Evolutionary conservation across 2,329 filamentous ascomycete species (phyloP).

Genomic region (Microsporum canis): DNA sequence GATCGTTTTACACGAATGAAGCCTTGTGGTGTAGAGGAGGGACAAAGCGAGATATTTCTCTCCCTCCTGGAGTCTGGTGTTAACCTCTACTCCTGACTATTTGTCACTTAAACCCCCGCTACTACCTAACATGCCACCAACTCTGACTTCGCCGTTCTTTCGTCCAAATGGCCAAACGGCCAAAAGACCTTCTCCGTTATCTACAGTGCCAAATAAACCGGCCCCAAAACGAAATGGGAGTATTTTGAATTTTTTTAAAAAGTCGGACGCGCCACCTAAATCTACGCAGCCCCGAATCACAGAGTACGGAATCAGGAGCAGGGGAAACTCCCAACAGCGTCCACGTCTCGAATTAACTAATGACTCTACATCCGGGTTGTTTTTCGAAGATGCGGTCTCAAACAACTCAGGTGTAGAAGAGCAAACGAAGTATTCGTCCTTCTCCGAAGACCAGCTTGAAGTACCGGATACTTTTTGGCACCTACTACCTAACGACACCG

Average conservation of each 20-base stretch:
- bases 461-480: background rate
- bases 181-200: background rate
- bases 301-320: slow-evolving; percentile 25
- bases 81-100: background rate
- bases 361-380: slow-evolving; percentile 20
- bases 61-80: background rate
- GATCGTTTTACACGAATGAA: background rate
- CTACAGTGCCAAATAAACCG: background rate
- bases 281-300: slow-evolving; percentile 45
- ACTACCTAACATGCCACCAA: background rate
- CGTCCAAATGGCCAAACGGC: background rate
- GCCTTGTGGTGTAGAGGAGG: background rate
- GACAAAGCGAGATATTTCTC: background rate
- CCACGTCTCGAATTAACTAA: background rate
- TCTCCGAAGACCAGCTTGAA: background rate
- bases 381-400: slow-evolving; percentile 25
- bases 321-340: background rate
- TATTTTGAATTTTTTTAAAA: slow-evolving; percentile 66
- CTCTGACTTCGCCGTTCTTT: slow-evolving; percentile 6
- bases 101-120: background rate
- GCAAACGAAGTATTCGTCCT: background rate
- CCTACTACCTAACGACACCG: background rate
- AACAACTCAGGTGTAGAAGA: background rate
- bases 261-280: slow-evolving; percentile 44
- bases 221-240: slow-evolving; percentile 42